Conservation (phyloP, 768 basidiomycete genomes). For the Tylopilus sp. region DNA sequence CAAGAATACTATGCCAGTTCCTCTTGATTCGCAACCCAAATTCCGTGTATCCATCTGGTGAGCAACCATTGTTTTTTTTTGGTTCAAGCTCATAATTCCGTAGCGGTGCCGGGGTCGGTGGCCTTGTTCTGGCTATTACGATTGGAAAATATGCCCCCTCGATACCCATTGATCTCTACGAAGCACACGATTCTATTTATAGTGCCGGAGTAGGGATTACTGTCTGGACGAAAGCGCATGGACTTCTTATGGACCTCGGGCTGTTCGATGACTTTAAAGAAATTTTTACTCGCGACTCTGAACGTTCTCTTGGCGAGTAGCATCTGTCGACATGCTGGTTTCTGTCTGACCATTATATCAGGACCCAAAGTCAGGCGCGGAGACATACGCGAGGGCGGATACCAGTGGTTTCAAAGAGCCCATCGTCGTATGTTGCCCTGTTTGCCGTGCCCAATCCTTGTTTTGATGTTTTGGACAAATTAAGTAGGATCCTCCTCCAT, state of each 20-base stretch:
- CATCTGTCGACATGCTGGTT: not conserved
- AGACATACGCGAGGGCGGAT: slow-evolving; percentile 33
- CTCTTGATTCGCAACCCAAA: not conserved
- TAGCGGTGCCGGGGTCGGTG: slow-evolving; percentile 43
- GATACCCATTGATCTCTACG: slow-evolving; percentile 44
- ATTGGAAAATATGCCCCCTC: slow-evolving; percentile 32
- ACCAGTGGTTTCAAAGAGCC: slow-evolving; percentile 24
- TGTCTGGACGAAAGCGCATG: slow-evolving; percentile 47
- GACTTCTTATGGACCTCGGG: slow-evolving; percentile 42
- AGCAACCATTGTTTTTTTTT: not conserved
- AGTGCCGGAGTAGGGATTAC: slow-evolving; percentile 42
- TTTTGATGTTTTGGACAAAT: not conserved
- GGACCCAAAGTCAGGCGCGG: slow-evolving; percentile 10
- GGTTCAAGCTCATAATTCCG: not conserved
- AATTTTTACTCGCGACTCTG: slow-evolving; percentile 12
- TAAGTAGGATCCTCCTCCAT: slow-evolving; percentile 7
- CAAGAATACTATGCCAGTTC: not conserved
- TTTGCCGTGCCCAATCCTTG: not conserved
- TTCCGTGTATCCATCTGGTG: slow-evolving; percentile 25
- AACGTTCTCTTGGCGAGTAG: slow-evolving; percentile 11
- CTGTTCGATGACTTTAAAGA: slow-evolving; percentile 34
- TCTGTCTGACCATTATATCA: not conserved
- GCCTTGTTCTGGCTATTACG: slow-evolving; percentile 40
- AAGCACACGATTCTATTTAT: slow-evolving; percentile 40
- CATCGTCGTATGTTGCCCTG: slow-evolving; percentile 16